Base-by-base conservation (phyloP, 441 rosid species). In the Bruguiera hainesii region DNA sequence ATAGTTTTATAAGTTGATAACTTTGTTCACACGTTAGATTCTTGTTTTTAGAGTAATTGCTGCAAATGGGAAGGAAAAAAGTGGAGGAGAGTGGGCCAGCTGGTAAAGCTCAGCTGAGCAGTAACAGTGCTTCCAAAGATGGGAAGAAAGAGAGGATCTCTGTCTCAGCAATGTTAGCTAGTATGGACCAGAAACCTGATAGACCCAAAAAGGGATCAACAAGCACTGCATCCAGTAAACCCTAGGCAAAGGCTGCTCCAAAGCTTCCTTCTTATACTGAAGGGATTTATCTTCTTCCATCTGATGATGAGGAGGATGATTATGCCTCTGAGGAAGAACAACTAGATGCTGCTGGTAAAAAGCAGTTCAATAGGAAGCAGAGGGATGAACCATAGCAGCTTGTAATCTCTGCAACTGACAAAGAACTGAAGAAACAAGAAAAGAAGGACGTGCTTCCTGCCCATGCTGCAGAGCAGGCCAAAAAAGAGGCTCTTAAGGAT, bases 251-350 rank as follows among this genome's bases (percentile, higher is more conserved):
- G 71, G 68, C 80, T 7, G 78, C 73, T 71, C 71, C 26, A 26
- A 26, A 26, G 26, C 26, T 26, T 26, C 26, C 85, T 0, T 78
- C 96, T 42, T 91, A 91, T 68, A 86, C 77, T 4, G 96, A 86
- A 63, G 96, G 79, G n/a, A 66, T 85, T 26, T 95, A 89, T 80
- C 92, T 91, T 67, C 96, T 93, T 70, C 87, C 96, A 3, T 83
- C 96, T 70, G 96, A 85, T 21, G 95, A 85, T 0, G 96, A 87
- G 62, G 90, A 80, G 0, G 89, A 78, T 19, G 74, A 67, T 53
- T 53, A 60, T 80, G 76, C 56, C 13, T 77, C 81, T 13, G 87
- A 68, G 29, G 89, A 77, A 71, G 89, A 78, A 52, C 69, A 78
- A 65, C 67, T 69, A 21, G 80, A 69, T 64, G 62, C 52, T 39